Evolutionary conservation across 2,329 filamentous ascomycete species (phyloP), one percentile per base, ranked within the genome.

Genomic region (Decorospora gaudefroyi): DNA sequence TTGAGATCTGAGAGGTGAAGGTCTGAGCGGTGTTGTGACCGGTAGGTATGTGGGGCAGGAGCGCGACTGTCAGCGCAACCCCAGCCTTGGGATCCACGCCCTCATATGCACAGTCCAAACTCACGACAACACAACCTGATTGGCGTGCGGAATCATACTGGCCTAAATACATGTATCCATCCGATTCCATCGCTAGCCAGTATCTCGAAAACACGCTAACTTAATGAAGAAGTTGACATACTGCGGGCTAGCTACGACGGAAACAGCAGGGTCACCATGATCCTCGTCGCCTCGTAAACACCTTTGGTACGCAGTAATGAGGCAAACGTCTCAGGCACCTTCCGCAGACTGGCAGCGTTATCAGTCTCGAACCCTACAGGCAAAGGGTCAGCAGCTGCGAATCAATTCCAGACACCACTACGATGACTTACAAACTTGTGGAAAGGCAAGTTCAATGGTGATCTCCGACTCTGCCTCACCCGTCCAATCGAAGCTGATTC

Each of bases 401-500:
- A 50, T 22, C 11, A n/a, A 37, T 10, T 6, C 15, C 9, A 13
- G 10, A 2, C 7, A 16, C 10, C 17, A 4, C 15, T 11, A 23
- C 0, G 4, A 6, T 12, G 9, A 57, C 84, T 78, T 69, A 88
- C 85, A 88, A 62, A 79, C 81, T 6, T 72, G 75, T 0, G 85
- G 85, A 27, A 83, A 71, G 4, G 79, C 78, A 2, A 82, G 71
- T 49, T 80, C 63, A 8, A 84, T 72, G 4, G 70, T 71, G 11
- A 88, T 68, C 30, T 73, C 73, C 53, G 79, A 87, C 57, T 79
- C 78, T 4, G 83, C 85, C 61, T 88, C 86, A 4, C 86, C 86
- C 0, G 84, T 85, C 85, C 85, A 88, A 65, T 88, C 85, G 58
- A 88, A 87, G 2, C 70, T 68, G 29, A 87, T 82, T 32, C 68